Evolutionary conservation across 208 protist genomes (phyloP).

Genomic region (Crithidia brevicula): DNA sequence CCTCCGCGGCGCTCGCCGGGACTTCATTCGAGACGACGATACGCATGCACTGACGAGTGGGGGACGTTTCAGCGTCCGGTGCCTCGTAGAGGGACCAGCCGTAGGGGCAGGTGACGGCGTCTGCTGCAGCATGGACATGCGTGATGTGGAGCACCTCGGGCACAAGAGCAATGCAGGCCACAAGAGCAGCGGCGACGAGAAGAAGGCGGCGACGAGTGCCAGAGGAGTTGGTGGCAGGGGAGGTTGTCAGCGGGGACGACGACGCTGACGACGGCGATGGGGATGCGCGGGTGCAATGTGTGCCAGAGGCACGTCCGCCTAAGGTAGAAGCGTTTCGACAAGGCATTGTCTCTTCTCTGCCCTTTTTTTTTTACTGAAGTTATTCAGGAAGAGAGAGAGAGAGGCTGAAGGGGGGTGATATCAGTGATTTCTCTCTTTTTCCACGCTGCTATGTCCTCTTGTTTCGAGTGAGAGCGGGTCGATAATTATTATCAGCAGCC

Average conservation of each 20-base stretch:
- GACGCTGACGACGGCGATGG: no score
- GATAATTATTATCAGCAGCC: no score
- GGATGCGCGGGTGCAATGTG: no score
- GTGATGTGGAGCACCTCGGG: conserved; percentile 16
- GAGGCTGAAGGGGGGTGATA: no score
- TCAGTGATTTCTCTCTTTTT: no score
- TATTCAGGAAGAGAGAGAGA: no score
- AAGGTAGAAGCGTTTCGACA: not conserved
- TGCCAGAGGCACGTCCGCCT: not conserved
- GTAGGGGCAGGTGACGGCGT: conserved; percentile 21
- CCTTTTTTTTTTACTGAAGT: no score
- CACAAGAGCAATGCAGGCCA: conserved; percentile 6
- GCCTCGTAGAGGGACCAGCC: conserved; percentile 30
- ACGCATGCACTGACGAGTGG: conserved; percentile 20
- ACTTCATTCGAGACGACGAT: conserved; percentile 6
- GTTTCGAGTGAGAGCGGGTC: no score
- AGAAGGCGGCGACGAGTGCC: not conserved
- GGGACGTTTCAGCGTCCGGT: not conserved
- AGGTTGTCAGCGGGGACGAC: not conserved
- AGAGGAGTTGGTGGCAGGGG: not conserved
- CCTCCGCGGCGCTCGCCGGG: conserved; percentile 8
- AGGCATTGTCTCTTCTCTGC: no score
- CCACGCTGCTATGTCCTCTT: no score
- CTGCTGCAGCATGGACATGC: not conserved
- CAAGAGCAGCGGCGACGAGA: not conserved